Percentiles rank a stretch among this genome's conserved stretches.
Evolutionary conservation across 208 protist species (phyloP).

Genomic region (Wallacemonas rigidus): DNA sequence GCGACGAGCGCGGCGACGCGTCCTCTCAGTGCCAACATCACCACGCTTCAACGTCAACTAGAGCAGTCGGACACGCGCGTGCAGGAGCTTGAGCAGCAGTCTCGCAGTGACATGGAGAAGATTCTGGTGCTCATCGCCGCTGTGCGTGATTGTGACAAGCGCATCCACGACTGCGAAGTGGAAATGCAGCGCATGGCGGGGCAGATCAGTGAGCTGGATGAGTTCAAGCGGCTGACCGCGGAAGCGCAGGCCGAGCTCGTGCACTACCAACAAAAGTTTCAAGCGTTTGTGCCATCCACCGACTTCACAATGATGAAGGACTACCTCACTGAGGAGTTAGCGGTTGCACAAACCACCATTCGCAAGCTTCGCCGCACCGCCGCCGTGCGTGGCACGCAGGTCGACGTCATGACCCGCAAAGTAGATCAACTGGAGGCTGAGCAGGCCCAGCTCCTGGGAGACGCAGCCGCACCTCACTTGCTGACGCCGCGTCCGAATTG

Average conservation of each 20-base stretch:
- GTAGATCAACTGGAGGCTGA: slow-evolving; percentile 52
- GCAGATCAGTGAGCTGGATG: slow-evolving; percentile 72
- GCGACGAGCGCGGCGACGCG: slow-evolving; percentile 10
- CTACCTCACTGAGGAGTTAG: slow-evolving; percentile 62
- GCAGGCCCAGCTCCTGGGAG: slow-evolving; percentile 25
- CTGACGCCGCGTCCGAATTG: slow-evolving; percentile 83
- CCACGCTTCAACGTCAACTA: slow-evolving; percentile 42
- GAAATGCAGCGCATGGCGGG: slow-evolving; percentile 38
- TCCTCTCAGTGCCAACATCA: not conserved
- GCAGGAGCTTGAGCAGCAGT: slow-evolving; percentile 48
- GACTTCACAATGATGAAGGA: slow-evolving; percentile 79
- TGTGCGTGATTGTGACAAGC: slow-evolving; percentile 73
- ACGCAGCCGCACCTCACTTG: slow-evolving; percentile 11
- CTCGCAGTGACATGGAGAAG: slow-evolving; percentile 71
- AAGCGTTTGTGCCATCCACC: slow-evolving; percentile 56
- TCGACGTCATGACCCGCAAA: slow-evolving; percentile 73
- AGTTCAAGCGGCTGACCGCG: slow-evolving; percentile 76
- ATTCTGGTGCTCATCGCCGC: slow-evolving; percentile 76
- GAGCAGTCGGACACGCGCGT: slow-evolving; percentile 39
- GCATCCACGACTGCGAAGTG: slow-evolving; percentile 65
- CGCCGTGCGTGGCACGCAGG: slow-evolving; percentile 74
- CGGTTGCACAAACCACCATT: slow-evolving; percentile 39
- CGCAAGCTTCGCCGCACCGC: slow-evolving; percentile 74
- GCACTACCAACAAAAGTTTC: slow-evolving; percentile 66
- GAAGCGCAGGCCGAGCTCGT: slow-evolving; percentile 80